Evolutionary conservation across 768 basidiomycete genomes (phyloP).

Genomic region (Naganishia randhawae): DNA sequence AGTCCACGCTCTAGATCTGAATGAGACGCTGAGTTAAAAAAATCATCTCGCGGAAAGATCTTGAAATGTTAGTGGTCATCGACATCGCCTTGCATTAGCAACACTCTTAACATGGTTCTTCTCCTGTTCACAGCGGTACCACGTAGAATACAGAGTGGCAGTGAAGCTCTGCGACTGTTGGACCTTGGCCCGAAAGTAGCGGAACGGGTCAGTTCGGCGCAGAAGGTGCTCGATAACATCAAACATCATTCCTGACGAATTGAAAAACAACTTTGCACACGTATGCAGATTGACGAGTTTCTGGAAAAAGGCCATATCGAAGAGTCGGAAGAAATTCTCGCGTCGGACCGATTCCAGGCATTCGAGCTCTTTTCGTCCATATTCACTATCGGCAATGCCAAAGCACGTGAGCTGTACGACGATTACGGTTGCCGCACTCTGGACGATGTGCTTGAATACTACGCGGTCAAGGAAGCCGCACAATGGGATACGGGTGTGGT

Average conservation of each 20-base stretch:
- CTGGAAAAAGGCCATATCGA: conserved; percentile 39
- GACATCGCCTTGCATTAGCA: neutral
- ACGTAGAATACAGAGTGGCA: conserved; percentile 40
- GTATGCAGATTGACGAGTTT: conserved; percentile 46
- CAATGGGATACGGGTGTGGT: conserved; percentile 56
- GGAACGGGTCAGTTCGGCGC: conserved; percentile 36
- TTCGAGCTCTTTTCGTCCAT: conserved; percentile 44
- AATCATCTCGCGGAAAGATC: conserved; percentile 26
- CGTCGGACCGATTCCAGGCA: conserved; percentile 37
- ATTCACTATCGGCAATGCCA: conserved; percentile 46
- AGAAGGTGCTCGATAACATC: neutral
- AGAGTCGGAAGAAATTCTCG: conserved; percentile 42
- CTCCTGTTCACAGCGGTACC: conserved; percentile 40
- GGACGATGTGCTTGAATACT: conserved; percentile 55
- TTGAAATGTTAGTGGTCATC: conserved; percentile 32
- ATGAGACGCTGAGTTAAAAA: neutral
- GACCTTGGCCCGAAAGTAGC: conserved; percentile 48
- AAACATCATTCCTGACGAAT: neutral
- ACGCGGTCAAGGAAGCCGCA: conserved; percentile 38
- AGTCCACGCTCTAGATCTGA: conserved; percentile 18
- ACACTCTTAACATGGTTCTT: neutral
- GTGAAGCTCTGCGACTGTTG: conserved; percentile 41
- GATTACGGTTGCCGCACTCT: conserved; percentile 57
- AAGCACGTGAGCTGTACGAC: conserved; percentile 44
- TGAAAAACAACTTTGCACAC: neutral